Evolutionary conservation across 2,329 filamentous ascomycete species (phyloP).

Genomic region (Neonectria hederae): DNA sequence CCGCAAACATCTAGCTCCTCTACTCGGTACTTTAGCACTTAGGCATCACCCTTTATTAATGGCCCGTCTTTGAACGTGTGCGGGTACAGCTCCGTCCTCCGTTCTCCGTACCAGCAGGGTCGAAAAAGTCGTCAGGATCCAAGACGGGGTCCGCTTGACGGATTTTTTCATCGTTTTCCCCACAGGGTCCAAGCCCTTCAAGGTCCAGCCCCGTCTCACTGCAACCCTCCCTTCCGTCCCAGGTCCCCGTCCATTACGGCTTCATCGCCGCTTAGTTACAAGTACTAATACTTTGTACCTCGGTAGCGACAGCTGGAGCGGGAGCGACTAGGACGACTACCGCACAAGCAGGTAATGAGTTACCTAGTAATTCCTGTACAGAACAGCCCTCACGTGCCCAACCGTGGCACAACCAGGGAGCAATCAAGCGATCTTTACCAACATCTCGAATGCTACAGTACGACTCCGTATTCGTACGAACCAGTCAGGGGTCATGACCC

Average conservation of each 20-base stretch:
- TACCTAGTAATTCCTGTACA: too few relatives aligned
- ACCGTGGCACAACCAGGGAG: not conserved
- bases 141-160: slow-evolving; percentile 32
- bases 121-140: slow-evolving; percentile 25
- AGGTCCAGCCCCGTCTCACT: slow-evolving; percentile 3
- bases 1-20: too few relatives aligned
- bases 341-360: not conserved
- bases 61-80: slow-evolving; percentile 27
- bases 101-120: not conserved
- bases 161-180: slow-evolving; percentile 20
- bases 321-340: not conserved
- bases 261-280: slow-evolving; percentile 5
- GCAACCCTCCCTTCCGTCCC: slow-evolving; percentile 5
- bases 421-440: slow-evolving; percentile 4
- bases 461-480: not conserved
- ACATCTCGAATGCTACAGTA: slow-evolving; percentile 5
- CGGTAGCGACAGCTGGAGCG: not conserved
- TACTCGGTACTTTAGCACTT: not conserved
- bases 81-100: not conserved
- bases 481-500: not conserved
- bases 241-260: slow-evolving; percentile 24
- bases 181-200: slow-evolving; percentile 3
- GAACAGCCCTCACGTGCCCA: slow-evolving; percentile 16
- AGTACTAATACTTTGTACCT: not conserved
- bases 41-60: slow-evolving; percentile 31